phyloP scores from a whole-genome alignment of 2,329 filamentous ascomycete genomes.

The Calonectria henricotiae region DNA sequence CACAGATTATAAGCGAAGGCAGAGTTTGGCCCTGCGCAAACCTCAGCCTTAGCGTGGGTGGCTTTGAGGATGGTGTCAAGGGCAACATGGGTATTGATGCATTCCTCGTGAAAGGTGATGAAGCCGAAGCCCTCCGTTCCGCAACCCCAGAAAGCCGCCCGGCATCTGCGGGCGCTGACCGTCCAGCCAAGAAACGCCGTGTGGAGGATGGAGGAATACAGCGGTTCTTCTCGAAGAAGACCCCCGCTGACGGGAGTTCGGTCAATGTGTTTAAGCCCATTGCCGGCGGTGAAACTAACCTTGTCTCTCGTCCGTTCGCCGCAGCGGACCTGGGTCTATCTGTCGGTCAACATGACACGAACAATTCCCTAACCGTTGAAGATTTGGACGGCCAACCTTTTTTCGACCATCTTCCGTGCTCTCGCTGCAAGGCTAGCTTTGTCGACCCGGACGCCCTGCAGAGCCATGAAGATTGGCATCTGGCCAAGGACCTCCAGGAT shows the following conservation, averaged over 20 bases:
- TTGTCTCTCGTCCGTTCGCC: constrained; percentile 34
- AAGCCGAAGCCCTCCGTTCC: constrained; percentile 65
- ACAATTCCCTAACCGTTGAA: constrained; percentile 42
- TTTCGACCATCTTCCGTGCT: constrained; percentile 67
- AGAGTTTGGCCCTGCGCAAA: constrained; percentile 93
- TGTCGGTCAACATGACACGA: constrained; percentile 36
- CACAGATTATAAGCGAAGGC: constrained; percentile 84
- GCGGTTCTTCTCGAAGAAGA: constrained; percentile 70
- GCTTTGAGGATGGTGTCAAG: constrained; percentile 89
- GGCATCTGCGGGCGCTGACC: constrained; percentile 46
- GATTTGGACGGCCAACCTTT: constrained; percentile 52
- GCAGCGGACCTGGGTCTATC: constrained; percentile 29
- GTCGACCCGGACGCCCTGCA: constrained; percentile 72
- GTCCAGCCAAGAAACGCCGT: constrained; percentile 54
- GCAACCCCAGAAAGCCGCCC: constrained; percentile 45
- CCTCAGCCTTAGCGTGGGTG: constrained; percentile 89
- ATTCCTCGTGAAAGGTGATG: constrained; percentile 86
- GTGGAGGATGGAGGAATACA: constrained; percentile 69
- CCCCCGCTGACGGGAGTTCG: constrained; percentile 53
- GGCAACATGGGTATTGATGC: constrained; percentile 89
- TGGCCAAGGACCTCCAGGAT: constrained; percentile 88
- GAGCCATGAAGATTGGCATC: constrained; percentile 95
- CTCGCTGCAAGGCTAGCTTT: constrained; percentile 77
- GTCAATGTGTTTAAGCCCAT: constrained; percentile 43
- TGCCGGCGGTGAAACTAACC: constrained; percentile 43